Base-by-base conservation (phyloP, 192 early-diverging fungal genomes). In the Umbelopsis sp. region DNA sequence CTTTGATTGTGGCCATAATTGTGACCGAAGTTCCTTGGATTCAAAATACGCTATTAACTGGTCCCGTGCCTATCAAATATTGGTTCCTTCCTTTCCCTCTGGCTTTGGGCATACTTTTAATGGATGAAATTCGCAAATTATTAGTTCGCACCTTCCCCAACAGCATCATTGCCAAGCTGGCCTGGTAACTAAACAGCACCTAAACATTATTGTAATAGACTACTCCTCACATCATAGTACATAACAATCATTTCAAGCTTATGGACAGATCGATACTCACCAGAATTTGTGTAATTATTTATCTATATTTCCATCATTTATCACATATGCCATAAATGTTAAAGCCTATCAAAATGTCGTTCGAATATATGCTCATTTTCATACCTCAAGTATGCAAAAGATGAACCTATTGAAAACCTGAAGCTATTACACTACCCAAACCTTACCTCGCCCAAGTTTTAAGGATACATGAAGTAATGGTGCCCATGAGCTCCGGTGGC, bases 61-160 rank as follows among this genome's bases (percentile, higher is more conserved):
- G 72, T 12, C 76, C 85, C 3, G 82, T 91, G 8, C 91, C 89
- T 4, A 70, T 80, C 51, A 79, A 82, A 80, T 86, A 80, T 73
- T 92, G 88, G 87, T 80, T 89, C 69, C 56, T 90, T 20, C 89
- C 91, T 9, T 6, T 91, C 9, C 79, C 80, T 21, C 77, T 84
- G 41, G 88, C 83, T 2, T 10, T 87, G 6, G 77, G 79, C 47
- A 84, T 91, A 51, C 22, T 91, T 43, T 17, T 84, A 8, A 75
- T 85, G 66, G 91, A 91, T 75, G 91, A 92, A 59, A 24, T 83
- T 38, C 71, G 91, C 24, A 92, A 92, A 78, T 24, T 83, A 14
- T 53, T 82, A 8, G 88, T 89, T 21, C 66, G 73, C 17, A 44
- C 54, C 0, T 86, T 74, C 69, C 87, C 88, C 1, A 79, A 74